Evolutionary conservation across 768 basidiomycete species (phyloP), one percentile per base, ranked within the genome.

Genomic region (Leucocoprinus leucothites): DNA sequence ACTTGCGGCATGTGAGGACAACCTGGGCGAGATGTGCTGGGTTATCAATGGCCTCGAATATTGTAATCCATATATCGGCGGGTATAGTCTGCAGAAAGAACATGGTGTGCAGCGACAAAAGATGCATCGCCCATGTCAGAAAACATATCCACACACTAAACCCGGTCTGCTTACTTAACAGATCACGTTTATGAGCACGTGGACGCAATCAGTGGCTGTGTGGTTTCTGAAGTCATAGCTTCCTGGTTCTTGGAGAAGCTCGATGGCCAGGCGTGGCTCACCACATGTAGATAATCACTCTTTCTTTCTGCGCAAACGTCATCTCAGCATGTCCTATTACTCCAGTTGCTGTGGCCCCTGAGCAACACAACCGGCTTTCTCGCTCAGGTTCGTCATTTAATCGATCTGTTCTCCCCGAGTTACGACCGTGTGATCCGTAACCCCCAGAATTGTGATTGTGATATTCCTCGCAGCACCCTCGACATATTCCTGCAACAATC

Each of bases 61-160:
- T 58, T 21, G 63, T 61, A 13, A 70, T 65, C 66, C 67, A 70
- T n/a, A 70, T 58, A 48, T 70, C 69, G 46, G 67, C 69, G 3
- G 65, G 63, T 9, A 70, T 63, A 11, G 54, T 42, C 28, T 58
- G 53, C 34, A 63, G 52, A 43, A 43, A 49, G 47, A 50, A 47
- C 53, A 55, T 50, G 57, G 52, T 49, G 55, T 48, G 13, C 41
- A 56, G 18, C 53, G 51, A 34, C 51, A 55, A 14, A 44, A 9
- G 42, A 44, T 34, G 26, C 53, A 48, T 48, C 46, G 46, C 38
- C 9, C 35, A 40, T 48, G 28, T n/a, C 51, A 40, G 53, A 55
- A 55, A 55, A 55, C 53, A 55, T 55, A 55, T 41, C 53, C 51
- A 48, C 53, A 31, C 31, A 31, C 26, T 18, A 48, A 55, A 55